Base-by-base conservation (phyloP, 2,329 filamentous ascomycete species). In the Botrytis pseudocinerea region DNA sequence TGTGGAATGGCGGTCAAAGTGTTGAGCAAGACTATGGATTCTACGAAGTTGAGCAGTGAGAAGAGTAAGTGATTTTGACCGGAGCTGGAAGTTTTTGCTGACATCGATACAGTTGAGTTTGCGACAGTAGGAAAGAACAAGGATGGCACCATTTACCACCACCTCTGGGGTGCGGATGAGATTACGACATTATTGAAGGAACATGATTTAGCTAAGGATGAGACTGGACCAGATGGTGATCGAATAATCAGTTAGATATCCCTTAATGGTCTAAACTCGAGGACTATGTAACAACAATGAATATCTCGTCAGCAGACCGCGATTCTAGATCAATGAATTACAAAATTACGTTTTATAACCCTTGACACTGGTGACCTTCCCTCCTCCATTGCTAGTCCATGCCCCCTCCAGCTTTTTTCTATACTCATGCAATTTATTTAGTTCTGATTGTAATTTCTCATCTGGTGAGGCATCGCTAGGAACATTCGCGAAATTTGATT, bases 1-100 rank as follows among this genome's bases (percentile, higher is more conserved):
- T 99, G 96, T 82, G 94, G 92, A 71, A 92, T 98, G 88, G 96
- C 96, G 18, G 96, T 99, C 82, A 99, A 99, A 89, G 96, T 99
- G 76, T 85, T 99, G 77, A 98, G 96, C 89, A 99, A 99, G 91
- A 99, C 96, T 9, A 99, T 99, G 97, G 96, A 99, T 83, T 97
- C 95, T 72, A 98, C 95, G 71, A 99, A 98, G 88, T 85, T 99
- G 82, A 98, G 94, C 87, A 97, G 94, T 82, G 96, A 99, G 88
- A 99, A 99, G 90, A 97, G 95, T 97, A 85, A 83, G 93, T 87
- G 61, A 38, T 10, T 62, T 38, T 54, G 28, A 61, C 20, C 25
- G 14, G 25, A 35, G 6, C 54, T 63, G 20, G 6, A 32, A 59
- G 28, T 57, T n/a, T 32, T 28, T 72, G 62, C 77, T 80, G 77